These are phyloP conservation scores for Gliomastix tumulicola DNA, from an alignment of 2,329 filamentous ascomycete genomes.

Conservation along the genomic window DNA sequence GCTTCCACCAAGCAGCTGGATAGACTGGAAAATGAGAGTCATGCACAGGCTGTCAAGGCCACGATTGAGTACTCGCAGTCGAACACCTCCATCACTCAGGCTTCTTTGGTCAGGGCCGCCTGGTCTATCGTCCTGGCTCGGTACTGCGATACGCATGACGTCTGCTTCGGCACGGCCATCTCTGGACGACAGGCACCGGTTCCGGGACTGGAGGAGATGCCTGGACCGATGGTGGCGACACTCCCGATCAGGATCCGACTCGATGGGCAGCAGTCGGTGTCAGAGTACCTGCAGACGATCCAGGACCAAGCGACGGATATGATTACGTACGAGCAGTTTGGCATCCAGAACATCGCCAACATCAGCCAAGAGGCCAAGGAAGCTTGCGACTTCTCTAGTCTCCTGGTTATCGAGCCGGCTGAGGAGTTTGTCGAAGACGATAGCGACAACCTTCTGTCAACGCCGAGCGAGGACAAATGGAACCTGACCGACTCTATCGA, in stretches of 20 bases:
- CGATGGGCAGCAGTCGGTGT: conserved; percentile 4
- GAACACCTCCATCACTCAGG: conserved; percentile 7
- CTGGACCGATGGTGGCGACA: conserved; percentile 10
- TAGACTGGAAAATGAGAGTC: background rate
- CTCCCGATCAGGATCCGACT: conserved; percentile 7
- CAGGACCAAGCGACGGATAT: conserved; percentile 9
- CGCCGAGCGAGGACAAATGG: background rate
- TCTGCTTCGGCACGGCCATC: conserved; percentile 14
- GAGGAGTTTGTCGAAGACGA: background rate
- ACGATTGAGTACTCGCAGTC: background rate
- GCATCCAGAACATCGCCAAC: conserved; percentile 13
- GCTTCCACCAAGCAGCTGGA: background rate
- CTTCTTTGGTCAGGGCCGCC: conserved; percentile 15
- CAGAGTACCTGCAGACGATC: conserved; percentile 7
- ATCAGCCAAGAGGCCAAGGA: conserved; percentile 7
- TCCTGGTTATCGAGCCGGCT: conserved; percentile 10
- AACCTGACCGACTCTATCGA: background rate
- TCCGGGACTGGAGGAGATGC: conserved; percentile 5
- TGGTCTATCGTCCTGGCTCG: conserved; percentile 15
- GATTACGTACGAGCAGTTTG: conserved; percentile 12
- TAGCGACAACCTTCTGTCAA: background rate
- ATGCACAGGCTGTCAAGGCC: no score
- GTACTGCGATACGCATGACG: conserved; percentile 10
- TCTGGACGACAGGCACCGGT: conserved; percentile 13
- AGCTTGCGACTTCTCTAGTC: conserved; percentile 11